Percentiles rank a stretch among this genome's conserved stretches.
These are phyloP conservation scores for Dinochytrium kinnereticum DNA, from an alignment of 371 early-diverging fungal species.

Conservation along the genomic window DNA sequence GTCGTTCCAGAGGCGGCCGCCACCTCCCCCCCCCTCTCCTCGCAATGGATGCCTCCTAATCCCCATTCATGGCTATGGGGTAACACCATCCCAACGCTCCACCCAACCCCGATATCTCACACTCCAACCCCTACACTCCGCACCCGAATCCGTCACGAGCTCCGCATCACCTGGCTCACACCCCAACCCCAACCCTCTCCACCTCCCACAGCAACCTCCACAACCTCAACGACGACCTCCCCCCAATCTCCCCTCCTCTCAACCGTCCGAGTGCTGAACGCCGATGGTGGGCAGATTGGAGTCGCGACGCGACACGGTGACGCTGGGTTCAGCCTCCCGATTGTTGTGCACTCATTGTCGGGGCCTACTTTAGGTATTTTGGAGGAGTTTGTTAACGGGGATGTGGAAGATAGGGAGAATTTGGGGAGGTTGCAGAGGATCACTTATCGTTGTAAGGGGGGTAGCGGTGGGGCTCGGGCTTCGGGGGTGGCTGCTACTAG, in stretches of 20 bases:
- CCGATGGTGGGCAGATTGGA: too few species aligned
- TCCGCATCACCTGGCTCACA: not conserved
- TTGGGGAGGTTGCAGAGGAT: constrained; percentile 9
- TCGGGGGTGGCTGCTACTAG: too few species aligned
- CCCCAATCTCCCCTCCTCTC: too few species aligned
- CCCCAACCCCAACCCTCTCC: not conserved
- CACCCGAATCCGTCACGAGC: not conserved
- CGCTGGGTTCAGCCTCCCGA: too few species aligned
- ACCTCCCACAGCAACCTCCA: not conserved
- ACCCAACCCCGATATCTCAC: not conserved
- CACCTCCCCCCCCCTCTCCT: not conserved
- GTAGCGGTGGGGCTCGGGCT: too few species aligned
- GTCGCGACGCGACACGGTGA: too few species aligned
- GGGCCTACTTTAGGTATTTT: not conserved
- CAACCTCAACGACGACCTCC: too few species aligned
- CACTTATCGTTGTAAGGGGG: constrained; percentile 1
- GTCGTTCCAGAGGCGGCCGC: not conserved
- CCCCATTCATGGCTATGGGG: not conserved
- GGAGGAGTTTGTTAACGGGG: constrained; percentile 5
- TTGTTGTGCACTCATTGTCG: too few species aligned
- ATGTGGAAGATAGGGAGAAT: not conserved
- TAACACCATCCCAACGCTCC: not conserved
- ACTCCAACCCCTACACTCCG: too few species aligned
- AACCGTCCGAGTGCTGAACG: too few species aligned
- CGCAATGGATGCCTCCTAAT: not conserved